phyloP scores from a whole-genome alignment of 495 filamentous ascomycete species.

The Aspergillus avenaceus region DNA sequence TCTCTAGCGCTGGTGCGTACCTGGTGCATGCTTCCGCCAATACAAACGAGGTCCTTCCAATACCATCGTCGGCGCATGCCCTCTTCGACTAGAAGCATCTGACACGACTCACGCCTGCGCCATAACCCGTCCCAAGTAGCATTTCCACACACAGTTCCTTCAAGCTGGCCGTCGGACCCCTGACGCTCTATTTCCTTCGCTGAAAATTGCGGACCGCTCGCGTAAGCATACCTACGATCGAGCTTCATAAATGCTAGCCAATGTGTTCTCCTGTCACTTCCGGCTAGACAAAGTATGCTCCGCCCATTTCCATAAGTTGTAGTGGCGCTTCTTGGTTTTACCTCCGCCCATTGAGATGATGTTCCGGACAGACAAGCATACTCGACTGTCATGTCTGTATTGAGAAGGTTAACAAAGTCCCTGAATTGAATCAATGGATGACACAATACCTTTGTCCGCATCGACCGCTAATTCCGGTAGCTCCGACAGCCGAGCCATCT shows the following conservation, averaged over 20 bases:
- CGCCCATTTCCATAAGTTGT: background rate
- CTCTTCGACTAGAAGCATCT: background rate
- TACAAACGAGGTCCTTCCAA: background rate
- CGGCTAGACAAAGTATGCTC: background rate
- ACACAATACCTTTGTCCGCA: background rate
- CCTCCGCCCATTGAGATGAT: background rate
- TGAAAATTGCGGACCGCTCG: background rate
- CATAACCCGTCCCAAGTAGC: background rate
- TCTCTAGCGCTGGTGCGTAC: background rate
- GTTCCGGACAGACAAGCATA: background rate
- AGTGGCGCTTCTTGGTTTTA: background rate
- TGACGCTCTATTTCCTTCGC: background rate
- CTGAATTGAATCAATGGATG: too few relatives aligned
- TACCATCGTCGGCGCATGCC: background rate
- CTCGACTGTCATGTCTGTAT: background rate
- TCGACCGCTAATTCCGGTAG: background rate
- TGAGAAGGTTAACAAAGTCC: background rate
- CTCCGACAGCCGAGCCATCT: background rate
- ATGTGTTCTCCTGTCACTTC: background rate
- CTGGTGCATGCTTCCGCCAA: background rate
- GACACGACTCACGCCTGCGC: background rate
- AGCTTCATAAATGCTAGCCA: background rate
- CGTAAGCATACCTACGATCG: background rate
- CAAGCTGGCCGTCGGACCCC: background rate
- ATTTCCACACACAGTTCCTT: background rate